Conservation (phyloP, 345 rosid species). For the Clausena lansium region DNA sequence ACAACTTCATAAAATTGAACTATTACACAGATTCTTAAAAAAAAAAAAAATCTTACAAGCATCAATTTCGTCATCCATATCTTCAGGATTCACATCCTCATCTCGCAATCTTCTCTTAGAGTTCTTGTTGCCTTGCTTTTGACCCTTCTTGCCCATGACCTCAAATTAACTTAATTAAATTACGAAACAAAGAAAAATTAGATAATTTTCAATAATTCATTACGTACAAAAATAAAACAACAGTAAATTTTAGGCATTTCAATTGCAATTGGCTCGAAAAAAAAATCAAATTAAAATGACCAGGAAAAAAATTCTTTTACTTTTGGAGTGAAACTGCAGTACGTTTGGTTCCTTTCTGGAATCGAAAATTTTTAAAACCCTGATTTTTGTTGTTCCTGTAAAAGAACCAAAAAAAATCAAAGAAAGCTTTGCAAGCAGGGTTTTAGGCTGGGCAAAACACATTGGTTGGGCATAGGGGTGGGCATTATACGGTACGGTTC, state of each 20-base stretch:
- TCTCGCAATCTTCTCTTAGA: slow-evolving; percentile 36
- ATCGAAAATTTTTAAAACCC: background rate
- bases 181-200: background rate
- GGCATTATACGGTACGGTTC: too few relatives aligned
- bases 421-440: background rate
- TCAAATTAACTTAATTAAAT: background rate
- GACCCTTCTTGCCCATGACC: slow-evolving; percentile 61
- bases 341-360: background rate
- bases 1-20: background rate
- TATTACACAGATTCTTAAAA: background rate
- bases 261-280: too few relatives aligned
- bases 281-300: too few relatives aligned
- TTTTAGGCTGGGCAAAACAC: too few relatives aligned
- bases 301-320: background rate
- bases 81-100: slow-evolving; percentile 36
- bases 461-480: too few relatives aligned
- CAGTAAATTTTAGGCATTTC: too few relatives aligned
- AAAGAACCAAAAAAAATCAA: background rate
- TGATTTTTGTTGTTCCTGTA: background rate
- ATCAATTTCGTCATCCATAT: slow-evolving; percentile 72
- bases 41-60: slow-evolving; percentile 41
- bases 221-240: background rate
- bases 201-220: background rate
- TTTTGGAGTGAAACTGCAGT: background rate
- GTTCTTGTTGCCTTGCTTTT: slow-evolving; percentile 37